Conservation (phyloP, 148 eudicot genomes). For the Limonium bicolor region DNA sequence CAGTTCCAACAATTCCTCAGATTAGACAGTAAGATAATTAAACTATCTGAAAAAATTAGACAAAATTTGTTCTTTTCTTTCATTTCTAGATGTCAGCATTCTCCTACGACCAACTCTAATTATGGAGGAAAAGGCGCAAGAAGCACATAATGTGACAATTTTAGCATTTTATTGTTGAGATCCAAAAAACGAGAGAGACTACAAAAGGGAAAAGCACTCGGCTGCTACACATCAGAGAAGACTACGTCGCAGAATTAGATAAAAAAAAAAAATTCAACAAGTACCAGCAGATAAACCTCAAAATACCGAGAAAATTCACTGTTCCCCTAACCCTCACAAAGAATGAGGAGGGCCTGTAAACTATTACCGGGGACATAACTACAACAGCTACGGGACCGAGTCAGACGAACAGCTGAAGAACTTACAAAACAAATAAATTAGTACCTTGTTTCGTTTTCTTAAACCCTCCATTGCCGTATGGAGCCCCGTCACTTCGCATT, state of each 20-base stretch:
- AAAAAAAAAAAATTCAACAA: no score
- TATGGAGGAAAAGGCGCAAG: not conserved
- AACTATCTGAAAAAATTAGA: constrained; percentile 2
- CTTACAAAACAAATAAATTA: no score
- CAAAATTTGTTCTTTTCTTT: not conserved
- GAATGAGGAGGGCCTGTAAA: no score
- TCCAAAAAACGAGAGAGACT: no score
- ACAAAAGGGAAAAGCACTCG: no score
- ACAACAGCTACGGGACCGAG: not conserved
- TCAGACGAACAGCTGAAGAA: not conserved
- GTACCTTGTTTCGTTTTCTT: constrained; percentile 33
- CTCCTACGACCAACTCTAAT: not conserved
- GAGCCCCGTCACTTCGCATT: constrained; percentile 12
- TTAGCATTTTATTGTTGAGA: no score
- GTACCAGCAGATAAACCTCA: no score
- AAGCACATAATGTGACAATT: no score
- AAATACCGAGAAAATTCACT: no score
- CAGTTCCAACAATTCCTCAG: constrained; percentile 4
- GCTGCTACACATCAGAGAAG: no score
- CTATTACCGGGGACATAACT: not conserved
- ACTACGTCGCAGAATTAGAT: no score
- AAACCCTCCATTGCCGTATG: constrained; percentile 28
- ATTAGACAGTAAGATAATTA: constrained; percentile 4
- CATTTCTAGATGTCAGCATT: not conserved
- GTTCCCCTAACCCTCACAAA: not conserved